Conservation (phyloP, 139 green algal genomes). For the Ulvella scutata region DNA sequence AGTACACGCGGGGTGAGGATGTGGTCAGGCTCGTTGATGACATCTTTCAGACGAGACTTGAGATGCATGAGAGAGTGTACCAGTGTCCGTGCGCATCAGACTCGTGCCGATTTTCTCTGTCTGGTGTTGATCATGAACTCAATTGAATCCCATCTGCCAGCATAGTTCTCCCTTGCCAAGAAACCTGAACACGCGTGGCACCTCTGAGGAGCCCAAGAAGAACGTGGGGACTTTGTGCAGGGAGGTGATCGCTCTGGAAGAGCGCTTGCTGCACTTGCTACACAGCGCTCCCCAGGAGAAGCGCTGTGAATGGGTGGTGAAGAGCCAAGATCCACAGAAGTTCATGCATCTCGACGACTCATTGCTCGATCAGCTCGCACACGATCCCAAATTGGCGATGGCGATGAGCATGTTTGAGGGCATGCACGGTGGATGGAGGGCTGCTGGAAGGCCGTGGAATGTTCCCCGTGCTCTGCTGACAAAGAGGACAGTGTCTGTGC, state of each 20-base stretch:
- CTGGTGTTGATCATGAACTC: background rate
- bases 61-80: conserved; percentile 1
- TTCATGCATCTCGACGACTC: background rate
- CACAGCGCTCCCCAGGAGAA: background rate
- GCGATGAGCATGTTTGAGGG: too few relatives aligned
- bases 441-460: background rate
- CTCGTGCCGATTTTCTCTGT: background rate
- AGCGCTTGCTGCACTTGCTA: background rate
- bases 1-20: background rate
- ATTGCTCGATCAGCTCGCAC: background rate
- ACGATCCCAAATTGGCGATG: background rate
- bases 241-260: background rate
- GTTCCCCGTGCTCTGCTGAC: background rate
- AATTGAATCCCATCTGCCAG: background rate
- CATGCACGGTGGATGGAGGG: background rate
- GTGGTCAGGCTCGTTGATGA: background rate
- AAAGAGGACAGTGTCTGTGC: too few relatives aligned
- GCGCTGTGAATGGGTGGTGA: background rate
- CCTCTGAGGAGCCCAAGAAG: background rate
- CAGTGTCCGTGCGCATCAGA: background rate
- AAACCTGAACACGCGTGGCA: background rate
- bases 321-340: background rate
- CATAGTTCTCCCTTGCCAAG: background rate
- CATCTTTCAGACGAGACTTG: background rate
- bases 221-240: background rate